A percentile compares a stretch with the other conserved stretches of the same genome.
Evolutionary conservation across 306 rosid genomes (phyloP).

Genomic region (Vachellia collinsii): DNA sequence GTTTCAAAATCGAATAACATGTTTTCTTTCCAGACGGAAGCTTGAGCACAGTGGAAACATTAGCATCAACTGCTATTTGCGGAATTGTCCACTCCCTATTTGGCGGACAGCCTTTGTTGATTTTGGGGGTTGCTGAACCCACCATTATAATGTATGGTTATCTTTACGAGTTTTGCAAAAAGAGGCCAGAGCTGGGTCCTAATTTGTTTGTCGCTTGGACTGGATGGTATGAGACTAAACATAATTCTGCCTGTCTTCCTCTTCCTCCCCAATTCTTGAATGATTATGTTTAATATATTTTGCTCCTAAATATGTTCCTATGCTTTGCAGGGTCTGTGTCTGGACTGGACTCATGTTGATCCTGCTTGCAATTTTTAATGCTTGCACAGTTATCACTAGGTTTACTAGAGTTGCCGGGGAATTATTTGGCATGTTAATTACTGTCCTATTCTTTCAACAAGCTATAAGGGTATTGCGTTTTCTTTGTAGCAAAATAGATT

Average conservation of each 20-base stretch:
- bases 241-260: background rate
- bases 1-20: background rate
- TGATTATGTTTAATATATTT: background rate
- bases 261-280: background rate
- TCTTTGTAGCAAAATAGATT: constrained; percentile 26
- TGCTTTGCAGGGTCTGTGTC: constrained; percentile 79
- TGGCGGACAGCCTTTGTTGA: constrained; percentile 95
- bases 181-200: constrained; percentile 60
- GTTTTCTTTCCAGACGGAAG: constrained; percentile 58
- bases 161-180: constrained; percentile 61
- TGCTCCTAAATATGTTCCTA: constrained; percentile 16
- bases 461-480: constrained; percentile 71
- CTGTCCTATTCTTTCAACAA: constrained; percentile 85
- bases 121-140: constrained; percentile 97
- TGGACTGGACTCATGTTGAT: constrained; percentile 79
- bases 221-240: constrained; percentile 60
- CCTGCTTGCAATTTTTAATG: constrained; percentile 80
- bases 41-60: constrained; percentile 91
- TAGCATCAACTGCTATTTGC: constrained; percentile 88
- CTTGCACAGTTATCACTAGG: constrained; percentile 63
- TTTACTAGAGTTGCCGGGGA: constrained; percentile 92
- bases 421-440: constrained; percentile 84
- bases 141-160: constrained; percentile 90
- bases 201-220: constrained; percentile 74
- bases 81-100: constrained; percentile 85